A percentile compares a stretch with the other conserved stretches of the same genome.
Evolutionary conservation across 495 filamentous ascomycete species (phyloP).

Genomic region (Tricharina praecox): DNA sequence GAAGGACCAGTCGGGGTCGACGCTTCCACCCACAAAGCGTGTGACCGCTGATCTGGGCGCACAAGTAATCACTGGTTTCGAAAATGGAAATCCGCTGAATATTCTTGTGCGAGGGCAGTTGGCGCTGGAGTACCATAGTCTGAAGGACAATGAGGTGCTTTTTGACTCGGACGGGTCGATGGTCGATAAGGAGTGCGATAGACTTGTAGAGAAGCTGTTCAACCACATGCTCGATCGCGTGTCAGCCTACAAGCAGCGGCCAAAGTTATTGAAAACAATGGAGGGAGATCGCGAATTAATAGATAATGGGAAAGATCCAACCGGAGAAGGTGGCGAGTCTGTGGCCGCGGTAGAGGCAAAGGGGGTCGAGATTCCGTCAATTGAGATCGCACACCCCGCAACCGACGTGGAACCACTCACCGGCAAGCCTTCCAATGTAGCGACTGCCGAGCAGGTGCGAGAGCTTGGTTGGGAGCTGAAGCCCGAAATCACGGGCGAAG

Average conservation of each 20-base stretch:
- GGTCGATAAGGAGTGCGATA: conserved; percentile 65
- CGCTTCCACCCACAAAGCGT: conserved; percentile 35
- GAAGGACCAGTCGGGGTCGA: conserved; percentile 38
- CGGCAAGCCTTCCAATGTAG: conserved; percentile 28
- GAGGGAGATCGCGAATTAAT: conserved; percentile 77
- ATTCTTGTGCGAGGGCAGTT: conserved; percentile 81
- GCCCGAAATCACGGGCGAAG: conserved; percentile 41
- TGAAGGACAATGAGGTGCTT: conserved; percentile 73
- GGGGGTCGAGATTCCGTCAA: conserved; percentile 28
- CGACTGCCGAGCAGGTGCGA: conserved; percentile 28
- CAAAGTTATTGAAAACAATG: conserved; percentile 46
- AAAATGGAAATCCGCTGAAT: conserved; percentile 84
- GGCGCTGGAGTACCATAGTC: conserved; percentile 63
- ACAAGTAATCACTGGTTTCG: conserved; percentile 93
- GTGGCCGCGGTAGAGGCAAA: conserved; percentile 53
- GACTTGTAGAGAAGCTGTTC: conserved; percentile 71
- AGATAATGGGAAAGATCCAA: conserved; percentile 61
- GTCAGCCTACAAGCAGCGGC: conserved; percentile 69
- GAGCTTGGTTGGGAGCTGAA: conserved; percentile 67
- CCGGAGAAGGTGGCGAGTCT: conserved; percentile 49
- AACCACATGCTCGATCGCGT: conserved; percentile 86
- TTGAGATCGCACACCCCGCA: conserved; percentile 28
- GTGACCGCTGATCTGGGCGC: conserved; percentile 90
- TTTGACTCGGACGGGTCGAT: conserved; percentile 75
- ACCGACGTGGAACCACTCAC: conserved; percentile 27